Percentiles rank a stretch among this genome's conserved stretches.
These are phyloP conservation scores for Yamadazyma sp. DNA, from an alignment of 1,139 yeast genomes.

Conservation along the genomic window DNA sequence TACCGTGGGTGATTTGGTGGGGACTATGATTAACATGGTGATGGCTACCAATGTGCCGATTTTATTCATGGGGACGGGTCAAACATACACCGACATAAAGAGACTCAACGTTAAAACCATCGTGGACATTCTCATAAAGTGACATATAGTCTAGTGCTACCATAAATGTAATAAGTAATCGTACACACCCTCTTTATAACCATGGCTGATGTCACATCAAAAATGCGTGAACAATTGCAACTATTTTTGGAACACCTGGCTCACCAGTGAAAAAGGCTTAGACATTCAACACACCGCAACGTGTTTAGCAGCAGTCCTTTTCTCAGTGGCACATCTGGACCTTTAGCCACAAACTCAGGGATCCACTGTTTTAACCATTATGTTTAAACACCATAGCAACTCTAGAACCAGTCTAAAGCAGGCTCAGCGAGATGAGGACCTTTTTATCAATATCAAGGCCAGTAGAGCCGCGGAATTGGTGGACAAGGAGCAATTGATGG, in stretches of 20 bases:
- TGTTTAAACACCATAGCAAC: no score
- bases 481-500: conserved; percentile 13
- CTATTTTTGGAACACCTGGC: not conserved
- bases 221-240: conserved; percentile 2
- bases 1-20: conserved; percentile 95
- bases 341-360: no score
- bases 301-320: no score
- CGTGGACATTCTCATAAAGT: conserved; percentile 73
- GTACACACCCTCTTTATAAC: no score
- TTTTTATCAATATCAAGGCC: conserved; percentile 28
- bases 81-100: conserved; percentile 91
- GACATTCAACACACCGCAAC: no score
- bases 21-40: conserved; percentile 97
- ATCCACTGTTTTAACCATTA: no score
- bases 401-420: not conserved
- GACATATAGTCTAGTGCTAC: conserved; percentile 2
- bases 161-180: no score
- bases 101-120: conserved; percentile 93
- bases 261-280: no score
- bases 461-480: conserved; percentile 42
- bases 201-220: no score
- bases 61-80: conserved; percentile 94
- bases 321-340: no score
- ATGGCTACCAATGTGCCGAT: conserved; percentile 96
- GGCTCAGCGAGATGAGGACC: not conserved